A percentile compares a stretch with the other conserved stretches of the same genome.
phyloP scores from a whole-genome alignment of 345 rosid species.

The Eucalyptus caleyi region DNA sequence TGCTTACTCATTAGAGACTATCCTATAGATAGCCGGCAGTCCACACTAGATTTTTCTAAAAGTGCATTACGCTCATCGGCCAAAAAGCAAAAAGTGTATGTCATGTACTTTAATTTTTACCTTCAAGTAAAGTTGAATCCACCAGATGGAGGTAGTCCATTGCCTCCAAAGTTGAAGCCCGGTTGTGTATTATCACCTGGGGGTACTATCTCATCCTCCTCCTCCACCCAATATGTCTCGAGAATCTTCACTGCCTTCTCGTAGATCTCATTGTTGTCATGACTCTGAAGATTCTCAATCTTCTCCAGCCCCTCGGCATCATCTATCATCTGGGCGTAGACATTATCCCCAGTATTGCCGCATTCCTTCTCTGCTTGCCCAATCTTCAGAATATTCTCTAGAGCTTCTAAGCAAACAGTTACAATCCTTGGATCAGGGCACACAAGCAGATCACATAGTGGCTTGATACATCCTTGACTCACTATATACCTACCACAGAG shows the following conservation, averaged over 20 bases:
- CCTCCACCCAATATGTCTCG: constrained; percentile 81
- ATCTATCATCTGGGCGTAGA: constrained; percentile 60
- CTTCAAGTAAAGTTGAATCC: constrained; percentile 38
- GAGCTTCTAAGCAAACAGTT: constrained; percentile 54
- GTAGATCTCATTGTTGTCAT: constrained; percentile 74
- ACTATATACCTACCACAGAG: constrained; percentile 31
- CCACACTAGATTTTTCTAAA: not conserved
- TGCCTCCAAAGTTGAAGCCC: constrained; percentile 60
- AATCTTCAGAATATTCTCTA: constrained; percentile 59
- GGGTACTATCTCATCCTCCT: constrained; percentile 64
- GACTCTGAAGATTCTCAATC: constrained; percentile 76
- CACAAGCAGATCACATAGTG: constrained; percentile 68
- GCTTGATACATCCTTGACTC: constrained; percentile 71
- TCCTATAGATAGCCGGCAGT: not conserved
- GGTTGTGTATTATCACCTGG: constrained; percentile 39
- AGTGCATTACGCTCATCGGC: not conserved
- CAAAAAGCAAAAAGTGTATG: not conserved
- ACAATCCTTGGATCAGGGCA: constrained; percentile 86
- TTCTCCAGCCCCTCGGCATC: constrained; percentile 84
- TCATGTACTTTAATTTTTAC: not conserved
- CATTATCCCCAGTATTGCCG: constrained; percentile 44
- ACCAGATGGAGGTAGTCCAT: constrained; percentile 51
- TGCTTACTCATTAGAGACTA: not conserved
- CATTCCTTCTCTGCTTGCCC: constrained; percentile 72
- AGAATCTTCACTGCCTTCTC: constrained; percentile 85